Conservation (phyloP, 306 rosid species). For the Styphnolobium japonicum region DNA sequence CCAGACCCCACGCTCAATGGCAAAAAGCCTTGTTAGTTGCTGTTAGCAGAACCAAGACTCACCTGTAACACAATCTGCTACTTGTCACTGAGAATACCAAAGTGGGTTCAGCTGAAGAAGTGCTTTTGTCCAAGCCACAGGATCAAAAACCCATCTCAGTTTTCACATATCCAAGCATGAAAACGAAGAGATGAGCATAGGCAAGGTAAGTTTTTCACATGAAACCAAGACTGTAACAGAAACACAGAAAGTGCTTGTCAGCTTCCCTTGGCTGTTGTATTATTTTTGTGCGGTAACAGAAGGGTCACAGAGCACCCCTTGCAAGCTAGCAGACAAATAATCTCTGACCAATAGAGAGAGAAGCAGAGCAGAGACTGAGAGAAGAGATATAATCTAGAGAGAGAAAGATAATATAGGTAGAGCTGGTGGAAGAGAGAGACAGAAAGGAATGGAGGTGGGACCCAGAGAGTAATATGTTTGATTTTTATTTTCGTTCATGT, state of each 20-base stretch:
- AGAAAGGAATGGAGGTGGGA: not conserved
- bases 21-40: not conserved
- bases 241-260: not conserved
- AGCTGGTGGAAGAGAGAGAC: not conserved
- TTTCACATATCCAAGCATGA: not conserved
- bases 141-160: constrained; percentile 17
- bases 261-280: constrained; percentile 14
- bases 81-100: constrained; percentile 25
- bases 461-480: not conserved
- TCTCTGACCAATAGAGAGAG: constrained; percentile 11
- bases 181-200: constrained; percentile 17
- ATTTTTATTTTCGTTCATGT: no score
- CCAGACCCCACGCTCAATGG: not conserved
- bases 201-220: not conserved
- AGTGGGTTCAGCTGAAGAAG: constrained; percentile 29
- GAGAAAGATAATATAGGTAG: constrained; percentile 14
- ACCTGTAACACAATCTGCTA: constrained; percentile 22
- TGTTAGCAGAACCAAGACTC: constrained; percentile 23
- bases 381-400: not conserved
- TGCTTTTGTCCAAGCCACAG: not conserved
- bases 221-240: constrained; percentile 17
- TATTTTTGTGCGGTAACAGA: not conserved
- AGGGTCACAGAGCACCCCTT: not conserved
- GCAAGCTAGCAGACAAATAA: constrained; percentile 31
- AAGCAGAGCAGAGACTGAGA: not conserved